These are phyloP conservation scores for Irpex sp. DNA, from an alignment of 1,284 basidiomycete species.

Conservation along the genomic window DNA sequence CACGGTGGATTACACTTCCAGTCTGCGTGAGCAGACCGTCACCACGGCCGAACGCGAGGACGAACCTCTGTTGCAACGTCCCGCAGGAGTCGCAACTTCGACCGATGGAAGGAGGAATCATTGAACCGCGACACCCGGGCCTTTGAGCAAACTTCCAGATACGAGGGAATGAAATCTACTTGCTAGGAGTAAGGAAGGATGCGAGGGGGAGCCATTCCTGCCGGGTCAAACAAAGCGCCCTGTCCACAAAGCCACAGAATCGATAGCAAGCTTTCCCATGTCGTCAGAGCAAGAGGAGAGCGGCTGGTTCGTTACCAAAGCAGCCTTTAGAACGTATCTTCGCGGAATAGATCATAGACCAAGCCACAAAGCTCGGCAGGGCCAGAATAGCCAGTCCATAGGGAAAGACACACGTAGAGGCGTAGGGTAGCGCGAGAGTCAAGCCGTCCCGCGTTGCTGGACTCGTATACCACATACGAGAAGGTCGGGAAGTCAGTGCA, in stretches of 20 bases:
- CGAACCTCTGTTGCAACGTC: conserved; percentile 16
- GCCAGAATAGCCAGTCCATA: conserved; percentile 7
- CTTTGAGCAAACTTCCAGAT: not conserved
- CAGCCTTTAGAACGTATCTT: conserved; percentile 19
- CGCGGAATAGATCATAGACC: conserved; percentile 11
- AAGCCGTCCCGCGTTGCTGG: conserved; percentile 18
- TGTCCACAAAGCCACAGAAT: not conserved
- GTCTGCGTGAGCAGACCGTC: not conserved
- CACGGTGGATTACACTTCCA: not conserved
- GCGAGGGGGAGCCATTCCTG: not conserved
- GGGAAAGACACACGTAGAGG: conserved; percentile 4
- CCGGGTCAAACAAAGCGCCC: not conserved
- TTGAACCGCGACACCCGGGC: not conserved
- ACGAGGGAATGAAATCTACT: not conserved
- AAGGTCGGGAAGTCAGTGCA: conserved; percentile 7
- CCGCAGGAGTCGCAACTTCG: conserved; percentile 24
- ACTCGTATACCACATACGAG: conserved; percentile 12
- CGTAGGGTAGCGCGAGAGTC: conserved; percentile 20
- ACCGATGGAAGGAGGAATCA: conserved; percentile 21
- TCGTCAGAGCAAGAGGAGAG: conserved; percentile 15
- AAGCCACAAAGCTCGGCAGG: conserved; percentile 13
- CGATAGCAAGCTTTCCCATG: conserved; percentile 7
- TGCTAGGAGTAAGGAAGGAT: not conserved
- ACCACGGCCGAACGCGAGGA: conserved; percentile 9
- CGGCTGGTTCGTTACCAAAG: conserved; percentile 3